Evolutionary conservation across 768 basidiomycete genomes (phyloP), one percentile per base, ranked within the genome.

Genomic region (Pulveroboletus sp.): DNA sequence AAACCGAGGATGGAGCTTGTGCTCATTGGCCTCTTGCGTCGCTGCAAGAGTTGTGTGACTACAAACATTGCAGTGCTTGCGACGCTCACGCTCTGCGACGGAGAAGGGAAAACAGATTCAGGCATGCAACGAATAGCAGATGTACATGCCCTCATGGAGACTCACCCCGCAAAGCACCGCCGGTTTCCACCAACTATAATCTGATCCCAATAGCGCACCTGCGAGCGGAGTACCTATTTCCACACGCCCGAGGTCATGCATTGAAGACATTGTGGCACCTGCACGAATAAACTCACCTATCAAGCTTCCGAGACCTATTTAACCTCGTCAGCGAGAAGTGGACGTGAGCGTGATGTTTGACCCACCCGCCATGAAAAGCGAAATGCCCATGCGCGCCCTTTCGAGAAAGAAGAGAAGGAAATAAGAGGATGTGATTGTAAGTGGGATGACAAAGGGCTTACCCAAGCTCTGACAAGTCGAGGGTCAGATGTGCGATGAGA

Each of bases 171-270:
- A 69, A 54, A 81, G 79, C 17, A 80, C 50, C 8, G 74, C 73
- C 5, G 81, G 77, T 40, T 71, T 69, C 77, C 78, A 82, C 82
- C 82, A 84, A 2, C 64, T 51, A 49, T 76, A 81, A 7, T 69
- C 58, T n/a, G 69, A 52, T 2, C 78, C 73, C 3, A 84, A 66
- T n/a, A 83, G 66, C 6, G 76, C 75, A 1, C 82, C 82, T 39
- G 75, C 74, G 18, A 82, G 73, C 8, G 82, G 82, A 0, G 78
- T 75, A 12, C 81, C 81, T 74, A 50, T 74, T 52, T 32, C 43
- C 17, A 18, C 21, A 47, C 38, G 21, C 60, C 58, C 17, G 63
- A 58, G 24, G 68, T 49, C 9, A 61, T 60, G 64, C 8, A 15
- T 39, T 30, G 33, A 3, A 21, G 43, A 10, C 30, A 28, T 39